Percentiles rank a stretch among this genome's conserved stretches.
Evolutionary conservation across 2,329 filamentous ascomycete species (phyloP).

Genomic region (Fusarium heterosporum): DNA sequence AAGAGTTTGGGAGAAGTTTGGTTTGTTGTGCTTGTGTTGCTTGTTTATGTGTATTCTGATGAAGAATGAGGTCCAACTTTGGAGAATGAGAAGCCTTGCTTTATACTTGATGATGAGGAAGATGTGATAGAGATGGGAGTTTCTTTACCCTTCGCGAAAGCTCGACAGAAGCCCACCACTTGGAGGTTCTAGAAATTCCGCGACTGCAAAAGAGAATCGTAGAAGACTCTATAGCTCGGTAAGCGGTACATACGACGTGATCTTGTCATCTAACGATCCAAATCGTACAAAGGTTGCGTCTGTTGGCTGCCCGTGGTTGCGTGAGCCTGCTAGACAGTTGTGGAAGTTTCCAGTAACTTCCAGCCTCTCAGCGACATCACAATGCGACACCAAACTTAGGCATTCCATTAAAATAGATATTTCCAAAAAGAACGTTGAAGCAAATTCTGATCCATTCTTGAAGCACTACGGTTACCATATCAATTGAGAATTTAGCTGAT

Average conservation of each 20-base stretch:
- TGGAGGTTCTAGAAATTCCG: constrained; percentile 44
- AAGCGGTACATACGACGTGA: constrained; percentile 13
- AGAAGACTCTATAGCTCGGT: constrained; percentile 22
- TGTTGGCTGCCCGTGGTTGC: constrained; percentile 23
- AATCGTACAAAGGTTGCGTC: constrained; percentile 26
- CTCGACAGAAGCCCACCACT: constrained; percentile 31
- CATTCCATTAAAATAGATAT: not conserved
- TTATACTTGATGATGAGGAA: constrained; percentile 47
- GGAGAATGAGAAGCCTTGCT: constrained; percentile 35
- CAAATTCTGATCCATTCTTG: not conserved
- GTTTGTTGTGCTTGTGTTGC: constrained; percentile 1
- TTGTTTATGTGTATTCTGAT: constrained; percentile 48
- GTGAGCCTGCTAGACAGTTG: constrained; percentile 34
- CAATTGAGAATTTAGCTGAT: not conserved
- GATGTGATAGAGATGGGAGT: constrained; percentile 12
- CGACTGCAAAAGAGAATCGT: constrained; percentile 19
- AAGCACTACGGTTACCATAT: too few species aligned
- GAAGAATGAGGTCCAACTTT: constrained; percentile 33
- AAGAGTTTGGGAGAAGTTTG: constrained; percentile 14
- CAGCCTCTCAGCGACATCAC: not conserved
- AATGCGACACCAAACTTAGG: not conserved
- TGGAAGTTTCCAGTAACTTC: constrained; percentile 40
- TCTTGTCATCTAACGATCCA: constrained; percentile 10
- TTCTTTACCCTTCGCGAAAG: constrained; percentile 38
- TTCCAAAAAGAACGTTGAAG: not conserved